Base-by-base conservation (phyloP, 768 basidiomycete species). In the Macrolepiota albuminosa region DNA sequence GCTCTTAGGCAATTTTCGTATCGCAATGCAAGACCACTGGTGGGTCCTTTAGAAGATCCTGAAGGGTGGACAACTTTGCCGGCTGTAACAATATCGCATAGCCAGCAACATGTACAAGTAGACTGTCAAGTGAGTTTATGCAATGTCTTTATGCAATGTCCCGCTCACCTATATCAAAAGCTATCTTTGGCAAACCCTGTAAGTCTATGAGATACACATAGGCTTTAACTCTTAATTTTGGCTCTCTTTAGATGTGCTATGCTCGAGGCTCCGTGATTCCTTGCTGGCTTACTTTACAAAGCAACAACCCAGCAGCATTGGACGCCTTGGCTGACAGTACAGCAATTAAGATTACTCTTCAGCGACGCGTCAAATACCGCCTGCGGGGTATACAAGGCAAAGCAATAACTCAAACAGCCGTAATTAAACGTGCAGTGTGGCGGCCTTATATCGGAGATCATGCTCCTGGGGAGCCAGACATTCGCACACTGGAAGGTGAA, bases 221-320 rank as follows among this genome's bases (percentile, higher is more conserved):
- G 37, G 14, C 33, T 40, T n/a, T 39, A 9, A 8, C 16, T 26
- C 5, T 46, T 26, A 43, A 58, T 6, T 16, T 4, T 0, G 24
- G 37, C 21, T 39, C 6, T 48, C 24, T 26, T 9, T 24, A 74
- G 76, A 65, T 72, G 47, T 69, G 66, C 24, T 79, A 76, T 56
- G 73, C 75, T 8, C 71, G 77, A 39, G 78, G 77, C 9, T 68
- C 75, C 2, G 66, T 73, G n/a, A 71, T 79, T 26, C 76, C 78
- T 10, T 73, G 71, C 53, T 66, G 70, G 47, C 48, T 78, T 4
- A 61, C 66, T 21, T 60, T 78, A 29, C 62, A 67, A 29, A 69
- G 73, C 61, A 57, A 58, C 2, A 69, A 76, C 57, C 31, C 58
- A 4, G 65, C 72, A 29, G 73, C 67, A 1, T 70, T 77, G 21